Base-by-base conservation (phyloP, 2,329 filamentous ascomycete species). In the Shiraia sp. region DNA sequence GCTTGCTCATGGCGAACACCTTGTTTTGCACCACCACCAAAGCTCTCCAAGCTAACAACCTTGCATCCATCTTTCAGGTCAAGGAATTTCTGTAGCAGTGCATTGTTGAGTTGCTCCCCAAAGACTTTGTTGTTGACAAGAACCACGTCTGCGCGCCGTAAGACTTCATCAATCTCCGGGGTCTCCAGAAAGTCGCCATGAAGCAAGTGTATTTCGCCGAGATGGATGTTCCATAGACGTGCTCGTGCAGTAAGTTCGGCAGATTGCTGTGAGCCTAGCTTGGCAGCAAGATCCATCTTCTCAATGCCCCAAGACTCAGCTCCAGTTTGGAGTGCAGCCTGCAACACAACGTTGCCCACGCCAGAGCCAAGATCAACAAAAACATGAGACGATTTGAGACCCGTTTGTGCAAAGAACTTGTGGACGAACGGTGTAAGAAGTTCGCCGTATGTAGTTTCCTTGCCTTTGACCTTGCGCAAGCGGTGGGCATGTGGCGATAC, bases 71-170 rank as follows among this genome's bases (percentile, higher is more conserved):
- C 80, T 71, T 96, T 97, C 49, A 97, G 76, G 62, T 99, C 93
- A 46, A 99, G 75, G 62, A 99, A 97, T 75, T 95, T 89, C 57
- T 89, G 83, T 53, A 92, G 82, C 32, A 99, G 77, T 48, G 83
- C 82, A 62, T 89, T 86, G 71, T 97, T 99, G 40, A 96, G 80
- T 56, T 86, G 79, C 10, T 91, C 86, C 5, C 86, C 91, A 71
- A 99, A 99, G 2, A 90, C 93, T 71, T 97, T 91, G 72, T 99
- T 99, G 75, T 99, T 99, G 59, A 97, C 92, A 17, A 99, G 80
- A 13, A 99, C 82, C n/a, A 97, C 91, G 65, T 99, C 93, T 2
- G 93, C 92, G 40, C 85, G 82, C 67, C 87, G 86, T 35, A 99
- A 78, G 6, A 85, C 85, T 16, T 83, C 79, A 45, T 85, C 78